These are phyloP conservation scores for Lodderomyces pseudojiufengensis DNA, from an alignment of 1,139 yeast species.

Conservation along the genomic window DNA sequence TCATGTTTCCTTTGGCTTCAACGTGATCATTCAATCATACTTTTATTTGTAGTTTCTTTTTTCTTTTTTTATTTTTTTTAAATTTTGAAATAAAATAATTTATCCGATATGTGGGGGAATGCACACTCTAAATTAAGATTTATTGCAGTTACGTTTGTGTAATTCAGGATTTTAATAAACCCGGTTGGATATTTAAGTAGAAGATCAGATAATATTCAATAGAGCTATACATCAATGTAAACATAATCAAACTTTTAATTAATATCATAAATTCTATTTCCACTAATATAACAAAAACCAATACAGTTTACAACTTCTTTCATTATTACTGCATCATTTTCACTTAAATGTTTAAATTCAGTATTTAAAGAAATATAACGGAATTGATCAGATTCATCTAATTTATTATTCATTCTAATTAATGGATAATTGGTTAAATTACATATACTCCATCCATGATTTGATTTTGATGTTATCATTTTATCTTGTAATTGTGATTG, in stretches of 20 bases:
- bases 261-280: conserved; percentile 16
- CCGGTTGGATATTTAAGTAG: too few relatives aligned
- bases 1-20: too few relatives aligned
- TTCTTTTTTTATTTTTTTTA: conserved; percentile 3
- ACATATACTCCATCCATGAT: conserved; percentile 40
- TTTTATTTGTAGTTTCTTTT: too few relatives aligned
- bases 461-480: conserved; percentile 22
- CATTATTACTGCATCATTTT: conserved; percentile 8
- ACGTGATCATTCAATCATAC: too few relatives aligned
- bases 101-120: conserved; percentile 5
- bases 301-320: conserved; percentile 19
- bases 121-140: neutral
- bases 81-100: neutral
- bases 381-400: conserved; percentile 32
- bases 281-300: conserved; percentile 26
- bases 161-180: too few relatives aligned
- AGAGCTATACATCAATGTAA: too few relatives aligned
- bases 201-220: too few relatives aligned
- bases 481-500: neutral
- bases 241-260: conserved; percentile 1
- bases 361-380: conserved; percentile 23
- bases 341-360: too few relatives aligned
- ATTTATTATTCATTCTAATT: conserved; percentile 29
- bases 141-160: neutral
- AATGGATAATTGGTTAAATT: conserved; percentile 36